Evolutionary conservation across 2,329 filamentous ascomycete species (phyloP), one percentile per base, ranked within the genome.

Genomic region (Cyclaneusma minus): DNA sequence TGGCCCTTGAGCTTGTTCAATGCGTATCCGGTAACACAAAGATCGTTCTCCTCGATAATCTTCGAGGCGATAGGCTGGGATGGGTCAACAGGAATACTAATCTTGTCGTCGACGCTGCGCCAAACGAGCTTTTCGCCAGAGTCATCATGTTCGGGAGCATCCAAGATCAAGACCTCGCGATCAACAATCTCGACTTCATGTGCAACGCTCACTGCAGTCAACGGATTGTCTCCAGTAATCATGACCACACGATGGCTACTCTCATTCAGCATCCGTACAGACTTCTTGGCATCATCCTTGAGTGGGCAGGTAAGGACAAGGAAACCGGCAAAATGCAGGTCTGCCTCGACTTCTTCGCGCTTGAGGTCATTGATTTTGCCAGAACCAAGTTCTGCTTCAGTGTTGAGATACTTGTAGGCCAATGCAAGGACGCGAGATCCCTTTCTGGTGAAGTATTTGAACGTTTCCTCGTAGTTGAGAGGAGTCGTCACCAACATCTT

Each of bases 191-290:
- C 89, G 14, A 98, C 89, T 50, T 94, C 77, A 34, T 78, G 75
- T 10, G 89, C 89, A 30, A 98, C 89, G 47, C 98, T 87, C 7
- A 93, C 82, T 37, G 89, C 89, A 21, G 89, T 98, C 27, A 98
- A 65, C 8, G 89, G 87, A 50, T 98, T 98, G 52, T 98, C 89
- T 48, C 89, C 89, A 33, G 89, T 98, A 39, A 98, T 98, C 89
- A 98, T 98, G 41, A 98, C 80, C 24, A 93, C 84, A 41, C 89
- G 82, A 52, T 98, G 89, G 55, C 85, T 95, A 54, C 87, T 95
- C 60, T 98, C 89, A 48, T 94, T 98, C 41, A 98, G 67, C 83
- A 95, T 94, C 38, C 79, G 82, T 21, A 98, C 82, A 20, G 89
- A 75, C 49, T 89, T 76, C 55, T 91, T 80, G 24, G 89, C 89